Evolutionary conservation across 2,329 filamentous ascomycete species (phyloP).

Genomic region (Penicillium brasilianum): DNA sequence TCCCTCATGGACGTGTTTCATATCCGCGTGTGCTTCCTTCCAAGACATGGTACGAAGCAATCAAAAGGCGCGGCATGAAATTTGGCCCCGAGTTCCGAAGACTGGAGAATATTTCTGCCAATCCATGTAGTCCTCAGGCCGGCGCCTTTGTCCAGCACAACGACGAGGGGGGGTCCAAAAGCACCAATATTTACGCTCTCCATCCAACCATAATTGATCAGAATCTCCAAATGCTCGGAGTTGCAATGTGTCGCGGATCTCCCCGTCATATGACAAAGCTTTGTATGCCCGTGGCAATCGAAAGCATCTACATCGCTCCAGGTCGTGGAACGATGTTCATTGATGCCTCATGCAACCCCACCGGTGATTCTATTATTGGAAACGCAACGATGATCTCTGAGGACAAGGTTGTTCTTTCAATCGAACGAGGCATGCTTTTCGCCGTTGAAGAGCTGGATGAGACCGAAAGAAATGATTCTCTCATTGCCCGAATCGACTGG

Average conservation of each 20-base stretch:
- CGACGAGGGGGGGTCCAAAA: neutral
- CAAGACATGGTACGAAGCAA: conserved; percentile 11
- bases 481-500: conserved; percentile 1
- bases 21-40: conserved; percentile 11
- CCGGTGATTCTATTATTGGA: neutral
- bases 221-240: conserved; percentile 12
- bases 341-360: neutral
- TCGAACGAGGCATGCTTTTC: conserved; percentile 1
- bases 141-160: conserved; percentile 6
- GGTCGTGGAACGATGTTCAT: neutral
- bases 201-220: conserved; percentile 21
- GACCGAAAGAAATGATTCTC: neutral
- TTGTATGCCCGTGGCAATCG: conserved; percentile 5
- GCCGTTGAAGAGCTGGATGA: neutral
- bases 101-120: conserved; percentile 11
- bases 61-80: conserved; percentile 8
- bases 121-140: conserved; percentile 9
- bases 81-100: conserved; percentile 14
- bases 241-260: conserved; percentile 6
- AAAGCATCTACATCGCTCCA: conserved; percentile 7
- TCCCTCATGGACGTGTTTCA: neutral
- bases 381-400: conserved; percentile 1
- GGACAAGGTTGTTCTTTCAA: neutral
- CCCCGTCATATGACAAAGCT: neutral
- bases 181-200: neutral